phyloP scores from a whole-genome alignment of 2,329 filamentous ascomycete genomes.

The Epichloe sibirici region DNA sequence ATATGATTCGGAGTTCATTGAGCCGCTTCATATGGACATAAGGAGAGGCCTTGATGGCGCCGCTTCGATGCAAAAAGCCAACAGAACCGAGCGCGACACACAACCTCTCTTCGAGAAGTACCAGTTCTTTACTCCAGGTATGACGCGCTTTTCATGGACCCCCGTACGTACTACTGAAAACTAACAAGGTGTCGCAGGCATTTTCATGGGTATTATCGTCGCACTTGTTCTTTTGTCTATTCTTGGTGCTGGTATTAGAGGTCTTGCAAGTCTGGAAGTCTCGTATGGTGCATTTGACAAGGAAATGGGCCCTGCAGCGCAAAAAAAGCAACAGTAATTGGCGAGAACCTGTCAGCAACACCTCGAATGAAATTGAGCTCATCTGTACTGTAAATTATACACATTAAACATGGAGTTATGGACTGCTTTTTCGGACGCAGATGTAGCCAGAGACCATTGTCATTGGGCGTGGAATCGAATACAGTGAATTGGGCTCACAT shows the following conservation, averaged over 20 bases:
- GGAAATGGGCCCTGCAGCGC: constrained; percentile 78
- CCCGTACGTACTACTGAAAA: background rate
- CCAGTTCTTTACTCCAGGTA: constrained; percentile 84
- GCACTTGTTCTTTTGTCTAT: constrained; percentile 63
- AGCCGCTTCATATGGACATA: constrained; percentile 56
- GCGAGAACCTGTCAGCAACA: background rate
- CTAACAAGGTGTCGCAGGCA: constrained; percentile 38
- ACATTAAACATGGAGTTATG: constrained; percentile 10
- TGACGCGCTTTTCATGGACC: background rate
- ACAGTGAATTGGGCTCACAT: background rate
- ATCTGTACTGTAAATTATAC: constrained; percentile 8
- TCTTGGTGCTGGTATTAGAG: constrained; percentile 64
- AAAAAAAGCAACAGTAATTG: constrained; percentile 54
- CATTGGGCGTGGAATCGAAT: background rate
- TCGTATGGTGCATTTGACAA: constrained; percentile 94
- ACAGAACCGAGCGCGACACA: constrained; percentile 27
- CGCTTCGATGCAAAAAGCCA: constrained; percentile 23
- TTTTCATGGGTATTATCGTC: constrained; percentile 77
- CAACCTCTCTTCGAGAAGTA: constrained; percentile 77
- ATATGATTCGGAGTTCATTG: constrained; percentile 56
- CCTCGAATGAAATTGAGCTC: background rate
- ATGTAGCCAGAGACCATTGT: background rate
- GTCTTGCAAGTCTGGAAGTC: constrained; percentile 70
- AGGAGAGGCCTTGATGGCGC: constrained; percentile 43
- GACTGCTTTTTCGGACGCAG: constrained; percentile 2